Percentiles rank a stretch among this genome's conserved stretches.
Evolutionary conservation across 768 basidiomycete species (phyloP).

Genomic region (Leccinellum albellum): DNA sequence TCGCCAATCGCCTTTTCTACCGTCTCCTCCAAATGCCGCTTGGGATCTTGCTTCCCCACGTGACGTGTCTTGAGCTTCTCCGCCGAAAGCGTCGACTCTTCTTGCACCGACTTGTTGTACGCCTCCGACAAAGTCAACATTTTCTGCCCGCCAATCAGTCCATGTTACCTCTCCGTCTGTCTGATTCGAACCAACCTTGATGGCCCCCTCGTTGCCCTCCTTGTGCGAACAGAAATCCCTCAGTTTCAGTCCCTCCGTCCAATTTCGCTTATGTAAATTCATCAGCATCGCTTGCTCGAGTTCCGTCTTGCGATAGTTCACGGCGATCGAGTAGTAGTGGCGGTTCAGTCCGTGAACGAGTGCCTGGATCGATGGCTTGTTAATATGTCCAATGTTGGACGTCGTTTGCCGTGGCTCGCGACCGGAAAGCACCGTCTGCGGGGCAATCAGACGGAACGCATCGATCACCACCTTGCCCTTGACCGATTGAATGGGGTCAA

Average conservation of each 20-base stretch:
- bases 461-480: constrained; percentile 99
- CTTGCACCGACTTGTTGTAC: constrained; percentile 97
- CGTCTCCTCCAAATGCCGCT: constrained; percentile 94
- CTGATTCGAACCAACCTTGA: constrained; percentile 65
- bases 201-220: constrained; percentile 84
- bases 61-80: constrained; percentile 97
- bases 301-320: constrained; percentile 98
- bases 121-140: constrained; percentile 91
- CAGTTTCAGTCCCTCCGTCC: constrained; percentile 95
- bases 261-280: constrained; percentile 98
- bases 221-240: constrained; percentile 88
- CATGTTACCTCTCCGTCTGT: constrained; percentile 12
- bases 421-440: constrained; percentile 83
- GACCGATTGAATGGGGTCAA: constrained; percentile 98
- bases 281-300: constrained; percentile 98
- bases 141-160: constrained; percentile 31
- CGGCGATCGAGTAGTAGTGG: constrained; percentile 97
- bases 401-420: constrained; percentile 96
- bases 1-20: constrained; percentile 98
- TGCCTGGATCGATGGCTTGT: constrained; percentile 98
- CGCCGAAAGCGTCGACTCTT: constrained; percentile 90
- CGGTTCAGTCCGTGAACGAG: constrained; percentile 96
- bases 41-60: constrained; percentile 97
- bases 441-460: constrained; percentile 96
- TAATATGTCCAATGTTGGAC: constrained; percentile 97